phyloP scores from a whole-genome alignment of 2,329 filamentous ascomycete species.

The Chrysoporthe deuterocubensis region DNA sequence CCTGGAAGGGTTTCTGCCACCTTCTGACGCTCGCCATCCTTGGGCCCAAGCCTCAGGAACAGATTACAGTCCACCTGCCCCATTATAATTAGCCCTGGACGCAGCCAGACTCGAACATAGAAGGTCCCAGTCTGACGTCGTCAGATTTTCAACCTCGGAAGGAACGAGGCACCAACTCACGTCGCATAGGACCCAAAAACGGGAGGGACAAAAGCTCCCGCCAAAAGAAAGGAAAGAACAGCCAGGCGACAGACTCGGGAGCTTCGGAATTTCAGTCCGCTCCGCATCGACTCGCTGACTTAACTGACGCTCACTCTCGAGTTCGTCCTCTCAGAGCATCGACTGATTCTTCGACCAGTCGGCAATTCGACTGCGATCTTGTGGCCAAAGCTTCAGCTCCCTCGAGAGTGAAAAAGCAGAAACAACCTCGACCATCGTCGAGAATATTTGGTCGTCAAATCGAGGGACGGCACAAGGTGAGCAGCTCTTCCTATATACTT shows the following conservation, averaged over 20 bases:
- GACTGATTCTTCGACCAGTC: not conserved
- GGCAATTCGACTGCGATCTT: not conserved
- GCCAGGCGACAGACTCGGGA: not conserved
- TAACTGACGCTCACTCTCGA: too few relatives aligned
- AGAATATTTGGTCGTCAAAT: not conserved
- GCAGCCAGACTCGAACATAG: not conserved
- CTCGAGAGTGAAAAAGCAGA: not conserved
- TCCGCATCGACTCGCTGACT: not conserved
- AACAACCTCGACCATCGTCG: not conserved
- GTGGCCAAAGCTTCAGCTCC: not conserved
- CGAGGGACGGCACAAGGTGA: not conserved
- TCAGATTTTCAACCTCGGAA: slow-evolving; percentile 5
- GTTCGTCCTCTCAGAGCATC: not conserved
- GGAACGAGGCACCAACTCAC: slow-evolving; percentile 18
- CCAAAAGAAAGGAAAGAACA: slow-evolving; percentile 8
- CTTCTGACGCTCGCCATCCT: slow-evolving; percentile 2
- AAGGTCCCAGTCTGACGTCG: not conserved
- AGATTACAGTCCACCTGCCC: not conserved
- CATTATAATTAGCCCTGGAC: not conserved
- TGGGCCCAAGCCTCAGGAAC: not conserved
- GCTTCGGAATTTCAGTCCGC: not conserved
- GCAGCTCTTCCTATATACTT: not conserved
- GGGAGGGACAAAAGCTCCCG: slow-evolving; percentile 16
- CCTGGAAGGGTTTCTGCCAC: not conserved
- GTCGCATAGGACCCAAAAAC: not conserved